phyloP scores from a whole-genome alignment of 192 early-diverging fungal genomes.

The Gigaspora rosea region DNA sequence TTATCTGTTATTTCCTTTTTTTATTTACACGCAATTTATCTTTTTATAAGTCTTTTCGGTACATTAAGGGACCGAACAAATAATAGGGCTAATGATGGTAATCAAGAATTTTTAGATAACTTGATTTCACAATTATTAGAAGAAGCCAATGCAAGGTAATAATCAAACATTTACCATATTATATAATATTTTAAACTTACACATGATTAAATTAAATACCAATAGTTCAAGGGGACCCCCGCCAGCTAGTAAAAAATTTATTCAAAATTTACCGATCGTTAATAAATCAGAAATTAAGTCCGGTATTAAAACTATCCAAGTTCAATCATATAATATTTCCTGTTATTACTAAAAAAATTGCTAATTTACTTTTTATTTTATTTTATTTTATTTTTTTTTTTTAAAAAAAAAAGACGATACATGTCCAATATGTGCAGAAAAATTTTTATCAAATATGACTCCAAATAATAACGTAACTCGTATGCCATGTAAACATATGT shows the following conservation, averaged over 20 bases:
- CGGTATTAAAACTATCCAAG: slow-evolving; percentile 25
- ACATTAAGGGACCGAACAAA: slow-evolving; percentile 42
- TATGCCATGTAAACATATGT: slow-evolving; percentile 44
- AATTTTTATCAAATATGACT: slow-evolving; percentile 23
- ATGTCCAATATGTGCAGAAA: slow-evolving; percentile 44
- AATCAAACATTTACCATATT: background rate
- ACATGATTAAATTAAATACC: background rate
- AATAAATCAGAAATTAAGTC: slow-evolving; percentile 38
- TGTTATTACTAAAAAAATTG: background rate
- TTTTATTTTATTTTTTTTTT: background rate
- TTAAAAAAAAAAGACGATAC: slow-evolving; percentile 35
- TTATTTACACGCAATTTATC: background rate
- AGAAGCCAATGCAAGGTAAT: slow-evolving; percentile 53
- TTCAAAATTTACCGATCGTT: slow-evolving; percentile 38
- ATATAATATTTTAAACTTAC: background rate
- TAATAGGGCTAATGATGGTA: slow-evolving; percentile 38
- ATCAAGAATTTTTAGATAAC: slow-evolving; percentile 55
- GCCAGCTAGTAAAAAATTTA: slow-evolving; percentile 45
- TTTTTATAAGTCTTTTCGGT: slow-evolving; percentile 41
- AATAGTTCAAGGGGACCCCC: slow-evolving; percentile 34
- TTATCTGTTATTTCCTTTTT: no score
- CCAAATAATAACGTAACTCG: slow-evolving; percentile 39
- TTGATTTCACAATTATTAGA: slow-evolving; percentile 57
- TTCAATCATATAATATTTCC: no score
- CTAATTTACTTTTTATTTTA: background rate